Evolutionary conservation across 139 green algal genomes (phyloP), one percentile per base, ranked within the genome.

Genomic region (Volvox africanus): DNA sequence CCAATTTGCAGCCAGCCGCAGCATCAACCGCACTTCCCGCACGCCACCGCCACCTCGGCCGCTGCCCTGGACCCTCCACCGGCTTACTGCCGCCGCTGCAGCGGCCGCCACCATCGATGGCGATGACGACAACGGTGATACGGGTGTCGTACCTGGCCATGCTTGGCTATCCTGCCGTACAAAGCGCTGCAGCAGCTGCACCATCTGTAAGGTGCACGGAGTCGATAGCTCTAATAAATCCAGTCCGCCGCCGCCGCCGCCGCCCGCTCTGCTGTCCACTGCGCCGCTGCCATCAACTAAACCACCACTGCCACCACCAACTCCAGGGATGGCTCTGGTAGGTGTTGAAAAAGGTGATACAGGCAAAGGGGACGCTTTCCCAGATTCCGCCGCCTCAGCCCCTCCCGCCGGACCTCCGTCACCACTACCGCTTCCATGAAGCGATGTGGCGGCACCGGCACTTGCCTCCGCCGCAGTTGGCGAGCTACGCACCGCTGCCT

Each of bases 1-100:
- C 85, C 85, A 89, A 50, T 61, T 82, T 19, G 33, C 21, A 2
- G 37, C 26, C 69, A 89, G 85, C 68, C 85, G 85, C 85, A 89
- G 26, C 69, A 89, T n/a, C 85, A 89, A 37, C 44, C 69, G 69
- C 44, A 89, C 69, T 30, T 89, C 85, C 69, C 28, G 28, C 28
- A 73, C 69, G 0, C 37, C 69, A 28, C 37, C 68, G 33, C 62
- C 82, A 28, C 69, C 85, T 19, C 62, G 61, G 33, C 62, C 62
- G 62, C 62, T 35, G 35, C 71, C 33, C 17, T 1, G 17, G 30
- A 9, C 32, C 1, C 9, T 30, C 75, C 44, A 9, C 9, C 44
- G 44, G 5, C 32, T 5, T 20, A 35, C 75, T 30, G 32, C 80
- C n/a, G 80, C 80, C 50, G 28, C 80, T 6, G 50, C 80, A 14